phyloP scores from a whole-genome alignment of 1,139 yeast genomes.

The Geotrichum bryndzae region DNA sequence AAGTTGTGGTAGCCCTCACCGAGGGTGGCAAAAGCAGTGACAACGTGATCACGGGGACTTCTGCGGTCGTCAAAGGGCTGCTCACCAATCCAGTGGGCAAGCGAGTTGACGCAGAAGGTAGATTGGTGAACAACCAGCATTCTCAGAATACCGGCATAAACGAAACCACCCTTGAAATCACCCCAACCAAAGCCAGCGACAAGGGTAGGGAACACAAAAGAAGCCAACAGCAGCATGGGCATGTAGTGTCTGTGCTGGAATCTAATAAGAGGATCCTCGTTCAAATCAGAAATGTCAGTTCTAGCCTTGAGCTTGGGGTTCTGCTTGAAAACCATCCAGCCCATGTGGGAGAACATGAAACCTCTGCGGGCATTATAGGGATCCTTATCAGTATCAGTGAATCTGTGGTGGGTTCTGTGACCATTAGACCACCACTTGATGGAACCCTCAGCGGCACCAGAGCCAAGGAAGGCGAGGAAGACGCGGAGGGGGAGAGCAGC shows the following conservation, averaged over 20 bases:
- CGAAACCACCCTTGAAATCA: constrained; percentile 87
- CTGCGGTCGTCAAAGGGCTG: constrained; percentile 98
- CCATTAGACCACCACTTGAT: constrained; percentile 99
- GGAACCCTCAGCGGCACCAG: constrained; percentile 94
- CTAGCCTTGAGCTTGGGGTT: constrained; percentile 93
- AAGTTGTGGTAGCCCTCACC: constrained; percentile 99
- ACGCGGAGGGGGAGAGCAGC: constrained; percentile 67
- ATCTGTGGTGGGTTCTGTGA: constrained; percentile 95
- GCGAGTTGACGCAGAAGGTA: constrained; percentile 95
- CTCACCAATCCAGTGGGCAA: constrained; percentile 97
- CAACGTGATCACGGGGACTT: constrained; percentile 92
- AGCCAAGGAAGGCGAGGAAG: constrained; percentile 78
- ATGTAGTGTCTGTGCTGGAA: constrained; percentile 92
- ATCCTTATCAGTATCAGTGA: constrained; percentile 93
- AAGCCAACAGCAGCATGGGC: constrained; percentile 56
- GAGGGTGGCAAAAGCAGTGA: constrained; percentile 91
- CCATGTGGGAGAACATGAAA: constrained; percentile 92
- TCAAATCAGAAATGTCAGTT: constrained; percentile 90
- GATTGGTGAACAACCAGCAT: constrained; percentile 89
- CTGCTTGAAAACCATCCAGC: constrained; percentile 93
- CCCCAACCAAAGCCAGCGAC: constrained; percentile 78
- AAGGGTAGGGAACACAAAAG: constrained; percentile 67
- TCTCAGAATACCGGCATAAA: constrained; percentile 85
- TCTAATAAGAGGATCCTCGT: constrained; percentile 83
- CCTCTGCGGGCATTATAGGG: constrained; percentile 97